Conservation (phyloP, 441 rosid species). For the Rhodomyrtus psidioides region DNA sequence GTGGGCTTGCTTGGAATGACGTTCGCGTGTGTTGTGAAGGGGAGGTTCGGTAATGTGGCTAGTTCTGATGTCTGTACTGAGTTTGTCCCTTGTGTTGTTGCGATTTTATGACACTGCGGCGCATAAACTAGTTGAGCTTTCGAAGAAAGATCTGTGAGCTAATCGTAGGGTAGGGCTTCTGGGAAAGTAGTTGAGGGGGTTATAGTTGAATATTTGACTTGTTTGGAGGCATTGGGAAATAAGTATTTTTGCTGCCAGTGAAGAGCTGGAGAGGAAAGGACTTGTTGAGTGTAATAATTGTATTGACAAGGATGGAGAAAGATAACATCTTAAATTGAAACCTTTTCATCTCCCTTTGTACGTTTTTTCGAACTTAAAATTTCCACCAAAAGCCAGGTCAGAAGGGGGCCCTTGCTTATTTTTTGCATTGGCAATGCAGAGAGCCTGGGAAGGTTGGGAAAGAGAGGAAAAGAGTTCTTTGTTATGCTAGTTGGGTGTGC, state of each 20-base stretch:
- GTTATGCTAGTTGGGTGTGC: neutral
- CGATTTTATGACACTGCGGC: neutral
- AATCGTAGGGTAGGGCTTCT: neutral
- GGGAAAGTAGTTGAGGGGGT: neutral
- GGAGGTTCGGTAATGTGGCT: neutral
- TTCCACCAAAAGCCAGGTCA: neutral
- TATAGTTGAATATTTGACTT: neutral
- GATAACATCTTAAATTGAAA: neutral
- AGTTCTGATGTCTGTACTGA: neutral
- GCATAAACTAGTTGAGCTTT: neutral
- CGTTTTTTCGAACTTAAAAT: neutral
- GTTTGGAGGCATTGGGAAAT: neutral
- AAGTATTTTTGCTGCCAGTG: neutral
- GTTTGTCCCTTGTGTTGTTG: neutral
- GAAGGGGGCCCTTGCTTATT: neutral
- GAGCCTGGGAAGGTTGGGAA: neutral
- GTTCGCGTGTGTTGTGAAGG: neutral
- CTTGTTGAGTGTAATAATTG: neutral
- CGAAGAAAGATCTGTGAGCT: neutral
- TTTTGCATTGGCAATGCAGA: neutral
- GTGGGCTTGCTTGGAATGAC: neutral
- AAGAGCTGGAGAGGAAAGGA: neutral
- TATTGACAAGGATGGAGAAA: neutral
- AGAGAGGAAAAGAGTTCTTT: neutral
- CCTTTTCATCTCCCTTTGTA: neutral